Base-by-base conservation (phyloP, 2,329 filamentous ascomycete genomes). In the Stachybotrys echinatus region DNA sequence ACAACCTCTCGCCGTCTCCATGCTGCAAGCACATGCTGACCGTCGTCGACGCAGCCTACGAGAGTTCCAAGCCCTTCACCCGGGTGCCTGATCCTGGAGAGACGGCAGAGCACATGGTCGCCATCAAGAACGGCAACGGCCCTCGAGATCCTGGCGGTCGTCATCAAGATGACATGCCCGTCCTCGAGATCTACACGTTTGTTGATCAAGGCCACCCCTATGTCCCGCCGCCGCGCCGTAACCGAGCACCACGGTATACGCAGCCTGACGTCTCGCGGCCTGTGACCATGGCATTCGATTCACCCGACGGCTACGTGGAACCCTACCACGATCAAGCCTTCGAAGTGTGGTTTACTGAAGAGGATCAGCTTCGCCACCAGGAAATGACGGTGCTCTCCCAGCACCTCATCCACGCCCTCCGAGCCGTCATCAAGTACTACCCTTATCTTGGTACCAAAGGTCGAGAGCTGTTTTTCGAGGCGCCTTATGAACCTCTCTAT, bases 341-440 rank as follows among this genome's bases (percentile, higher is more conserved):
- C 23, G 21, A 17, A 7, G 2, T 3, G 38, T 23, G 8, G 3
- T 14, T 8, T 8, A 14, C 10, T 34, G 27, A 14, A 5, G 27
- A 34, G 10, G 10, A 10, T 14, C 10, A 14, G 10, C 27, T 34
- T 10, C 27, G 27, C 10, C 14, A 40, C 38, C 72, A 68, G 0
- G 55, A 61, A 48, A 76, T 77, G 72, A 46, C 67, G 3, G 72
- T 77, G 42, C 64, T 74, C 53, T 77, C 74, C 2, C 51, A 60
- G 23, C 61, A 75, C 50, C 66, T 81, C 23, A 68, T 73, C 54
- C 70, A 75, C 44, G 75, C 75, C 1, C 64, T 80, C 5, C 65
- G 63, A 23, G 74, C 75, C 12, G 69, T 78, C 5, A 67, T 80
- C 6, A 65, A 62, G 21, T 79, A 77, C 54, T 78, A 77, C 53